Conservation (phyloP, 306 rosid species). For the Quercus ilex region DNA sequence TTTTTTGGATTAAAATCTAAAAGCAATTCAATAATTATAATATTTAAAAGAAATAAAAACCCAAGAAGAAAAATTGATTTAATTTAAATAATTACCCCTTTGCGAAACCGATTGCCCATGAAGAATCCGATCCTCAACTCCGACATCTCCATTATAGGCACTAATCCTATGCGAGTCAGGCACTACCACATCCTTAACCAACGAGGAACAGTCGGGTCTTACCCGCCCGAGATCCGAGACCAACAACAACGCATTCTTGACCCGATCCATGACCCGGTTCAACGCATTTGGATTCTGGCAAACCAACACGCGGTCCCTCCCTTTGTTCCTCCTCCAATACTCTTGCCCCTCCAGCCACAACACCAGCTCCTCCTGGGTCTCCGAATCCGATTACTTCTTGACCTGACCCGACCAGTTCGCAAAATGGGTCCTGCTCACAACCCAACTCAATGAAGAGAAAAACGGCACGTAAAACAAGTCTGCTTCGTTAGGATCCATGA, state of each 20-base stretch:
- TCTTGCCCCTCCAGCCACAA: conserved; percentile 45
- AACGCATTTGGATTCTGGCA: conserved; percentile 52
- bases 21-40: conserved; percentile 16
- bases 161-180: conserved; percentile 81
- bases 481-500: conserved; percentile 46
- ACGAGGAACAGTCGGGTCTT: conserved; percentile 68
- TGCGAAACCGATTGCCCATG: conserved; percentile 90
- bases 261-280: conserved; percentile 24
- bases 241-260: conserved; percentile 41
- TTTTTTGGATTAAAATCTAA: no score
- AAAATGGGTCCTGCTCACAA: conserved; percentile 20
- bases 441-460: conserved; percentile 38
- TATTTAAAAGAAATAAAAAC: no score
- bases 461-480: conserved; percentile 48
- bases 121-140: conserved; percentile 65
- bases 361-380: conserved; percentile 41
- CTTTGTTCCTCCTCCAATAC: conserved; percentile 43
- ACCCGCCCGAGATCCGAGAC: conserved; percentile 85
- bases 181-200: conserved; percentile 76
- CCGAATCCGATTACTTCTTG: conserved; percentile 37
- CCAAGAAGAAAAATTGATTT: no score
- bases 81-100: conserved; percentile 50
- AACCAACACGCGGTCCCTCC: conserved; percentile 47
- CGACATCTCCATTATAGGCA: conserved; percentile 44
- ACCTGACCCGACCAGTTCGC: not conserved